A percentile compares a stretch with the other conserved stretches of the same genome.
Conservation (phyloP, 352 stramenopile species). For the Phytophthora ohioensis region DNA sequence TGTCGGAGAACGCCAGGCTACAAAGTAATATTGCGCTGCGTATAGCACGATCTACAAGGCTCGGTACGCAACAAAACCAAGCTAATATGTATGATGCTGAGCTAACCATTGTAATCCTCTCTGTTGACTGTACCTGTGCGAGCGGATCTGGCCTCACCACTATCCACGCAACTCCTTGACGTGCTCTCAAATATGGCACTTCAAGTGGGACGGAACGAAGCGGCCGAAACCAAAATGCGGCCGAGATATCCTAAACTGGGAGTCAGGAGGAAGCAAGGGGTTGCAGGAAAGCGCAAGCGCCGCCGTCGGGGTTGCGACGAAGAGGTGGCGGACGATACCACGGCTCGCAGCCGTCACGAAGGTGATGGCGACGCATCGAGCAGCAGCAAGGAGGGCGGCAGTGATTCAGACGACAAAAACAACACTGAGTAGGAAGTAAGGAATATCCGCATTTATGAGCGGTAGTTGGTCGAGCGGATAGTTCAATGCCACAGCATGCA, state of each 20-base stretch:
- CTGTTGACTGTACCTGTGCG: constrained; percentile 9
- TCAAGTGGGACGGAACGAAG: constrained; percentile 8
- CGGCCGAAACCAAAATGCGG: not conserved
- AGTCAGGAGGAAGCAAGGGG: not conserved
- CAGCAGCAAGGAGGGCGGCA: not conserved
- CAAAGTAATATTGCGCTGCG: constrained; percentile 12
- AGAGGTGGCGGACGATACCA: too few relatives aligned
- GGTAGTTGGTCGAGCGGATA: not conserved
- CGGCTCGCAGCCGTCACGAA: not conserved
- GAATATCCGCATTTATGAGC: not conserved
- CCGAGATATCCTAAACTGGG: not conserved
- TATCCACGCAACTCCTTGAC: constrained; percentile 5
- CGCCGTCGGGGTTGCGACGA: too few relatives aligned
- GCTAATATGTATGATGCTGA: too few relatives aligned
- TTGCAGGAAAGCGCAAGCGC: not conserved
- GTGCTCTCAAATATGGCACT: constrained; percentile 16
- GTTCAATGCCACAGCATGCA: not conserved
- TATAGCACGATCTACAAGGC: constrained; percentile 9
- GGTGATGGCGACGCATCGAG: not conserved
- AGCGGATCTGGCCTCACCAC: constrained; percentile 4
- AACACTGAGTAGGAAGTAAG: not conserved
- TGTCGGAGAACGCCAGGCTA: constrained; percentile 9
- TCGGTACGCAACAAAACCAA: not conserved
- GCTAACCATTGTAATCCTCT: too few relatives aligned
- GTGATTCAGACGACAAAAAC: not conserved